Evolutionary conservation across 305 asterid species (phyloP).

Genomic region (Withania somnifera): DNA sequence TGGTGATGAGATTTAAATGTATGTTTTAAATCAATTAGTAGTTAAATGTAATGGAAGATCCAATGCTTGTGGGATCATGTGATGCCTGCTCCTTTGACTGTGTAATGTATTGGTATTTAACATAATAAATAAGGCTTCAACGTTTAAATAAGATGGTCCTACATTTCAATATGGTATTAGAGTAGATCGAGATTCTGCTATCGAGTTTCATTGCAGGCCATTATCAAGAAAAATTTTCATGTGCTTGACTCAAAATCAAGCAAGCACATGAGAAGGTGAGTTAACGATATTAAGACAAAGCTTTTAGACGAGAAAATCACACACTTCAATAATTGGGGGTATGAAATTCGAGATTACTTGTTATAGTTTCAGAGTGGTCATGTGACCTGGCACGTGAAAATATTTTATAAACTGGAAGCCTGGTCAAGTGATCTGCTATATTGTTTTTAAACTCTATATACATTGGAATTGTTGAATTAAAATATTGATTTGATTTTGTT

Average conservation of each 20-base stretch:
- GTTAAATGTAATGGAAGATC: background rate
- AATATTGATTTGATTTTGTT: background rate
- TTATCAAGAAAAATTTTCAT: background rate
- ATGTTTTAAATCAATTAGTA: background rate
- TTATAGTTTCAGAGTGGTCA: conserved; percentile 9
- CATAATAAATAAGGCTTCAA: background rate
- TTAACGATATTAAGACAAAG: background rate
- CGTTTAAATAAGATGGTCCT: background rate
- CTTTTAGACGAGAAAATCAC: background rate
- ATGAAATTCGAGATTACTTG: background rate
- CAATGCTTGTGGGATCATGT: conserved; percentile 17
- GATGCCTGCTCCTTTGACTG: conserved; percentile 16
- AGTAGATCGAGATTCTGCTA: background rate
- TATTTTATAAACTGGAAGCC: background rate
- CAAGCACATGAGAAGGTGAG: background rate
- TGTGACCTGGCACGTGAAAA: conserved; percentile 15
- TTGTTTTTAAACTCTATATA: background rate
- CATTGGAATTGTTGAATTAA: background rate
- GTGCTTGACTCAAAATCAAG: background rate
- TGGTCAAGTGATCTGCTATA: background rate
- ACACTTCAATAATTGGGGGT: background rate
- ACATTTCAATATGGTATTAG: background rate
- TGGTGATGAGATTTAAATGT: background rate
- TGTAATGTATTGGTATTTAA: background rate
- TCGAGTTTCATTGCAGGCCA: background rate